A percentile compares a stretch with the other conserved stretches of the same genome.
Conservation (phyloP, 1,284 basidiomycete species). For the Porodaedalea pini region DNA sequence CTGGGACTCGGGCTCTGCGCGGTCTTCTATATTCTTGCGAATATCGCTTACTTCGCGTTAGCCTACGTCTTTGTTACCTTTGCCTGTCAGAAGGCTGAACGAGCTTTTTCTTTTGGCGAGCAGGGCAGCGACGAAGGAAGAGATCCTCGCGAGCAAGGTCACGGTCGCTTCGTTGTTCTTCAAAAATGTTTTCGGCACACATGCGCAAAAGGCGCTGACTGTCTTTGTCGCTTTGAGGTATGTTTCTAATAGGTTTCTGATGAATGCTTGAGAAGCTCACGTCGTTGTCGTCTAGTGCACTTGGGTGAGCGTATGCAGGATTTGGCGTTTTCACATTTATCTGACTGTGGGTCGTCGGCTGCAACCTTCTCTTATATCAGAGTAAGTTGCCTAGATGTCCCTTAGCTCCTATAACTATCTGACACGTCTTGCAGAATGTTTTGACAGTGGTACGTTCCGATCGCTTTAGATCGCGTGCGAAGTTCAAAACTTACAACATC, state of each 20-base stretch:
- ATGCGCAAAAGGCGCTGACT: conserved; percentile 45
- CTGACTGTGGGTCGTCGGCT: neutral
- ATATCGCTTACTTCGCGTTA: conserved; percentile 49
- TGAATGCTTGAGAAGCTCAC: neutral
- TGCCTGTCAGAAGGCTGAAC: neutral
- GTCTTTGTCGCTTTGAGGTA: conserved; percentile 52
- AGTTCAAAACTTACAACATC: neutral
- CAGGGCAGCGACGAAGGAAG: conserved; percentile 39
- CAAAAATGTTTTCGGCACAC: conserved; percentile 47
- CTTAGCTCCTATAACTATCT: neutral
- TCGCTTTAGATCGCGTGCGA: neutral
- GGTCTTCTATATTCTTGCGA: conserved; percentile 47
- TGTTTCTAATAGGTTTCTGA: neutral
- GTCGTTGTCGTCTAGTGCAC: conserved; percentile 6
- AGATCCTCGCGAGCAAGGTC: conserved; percentile 43
- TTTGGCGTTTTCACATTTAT: neutral
- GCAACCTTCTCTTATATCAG: neutral
- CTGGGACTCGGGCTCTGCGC: conserved; percentile 47
- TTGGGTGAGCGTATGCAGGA: conserved; percentile 9
- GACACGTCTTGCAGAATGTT: conserved; percentile 32
- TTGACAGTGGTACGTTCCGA: conserved; percentile 29
- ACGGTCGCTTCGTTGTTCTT: conserved; percentile 56
- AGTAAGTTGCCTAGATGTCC: neutral
- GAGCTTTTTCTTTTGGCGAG: neutral
- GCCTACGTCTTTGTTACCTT: conserved; percentile 13